Conservation (phyloP, 305 asterid species). For the Solanum hybrid region DNA sequence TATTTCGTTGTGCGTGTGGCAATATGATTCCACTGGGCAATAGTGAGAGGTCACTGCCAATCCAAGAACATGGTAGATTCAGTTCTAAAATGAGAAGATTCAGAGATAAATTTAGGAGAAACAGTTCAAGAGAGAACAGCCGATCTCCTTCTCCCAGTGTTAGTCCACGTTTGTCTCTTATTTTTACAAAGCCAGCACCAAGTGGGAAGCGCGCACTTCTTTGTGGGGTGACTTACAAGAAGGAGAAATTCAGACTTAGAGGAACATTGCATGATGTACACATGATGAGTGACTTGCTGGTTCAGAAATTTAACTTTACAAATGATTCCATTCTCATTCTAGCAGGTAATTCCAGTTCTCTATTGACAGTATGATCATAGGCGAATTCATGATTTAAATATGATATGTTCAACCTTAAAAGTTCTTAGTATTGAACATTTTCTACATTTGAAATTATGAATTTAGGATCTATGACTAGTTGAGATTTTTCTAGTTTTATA, state of each 20-base stretch:
- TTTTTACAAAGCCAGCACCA: constrained; percentile 7
- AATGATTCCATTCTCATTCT: constrained; percentile 38
- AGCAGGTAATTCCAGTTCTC: constrained; percentile 34
- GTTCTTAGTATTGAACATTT: background rate
- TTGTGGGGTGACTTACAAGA: constrained; percentile 60
- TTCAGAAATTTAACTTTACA: constrained; percentile 22
- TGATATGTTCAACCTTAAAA: background rate
- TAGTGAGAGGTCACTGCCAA: background rate
- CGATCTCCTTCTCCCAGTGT: background rate
- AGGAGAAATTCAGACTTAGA: constrained; percentile 38
- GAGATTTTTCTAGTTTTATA: background rate
- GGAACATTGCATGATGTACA: constrained; percentile 42
- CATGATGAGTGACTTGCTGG: constrained; percentile 31
- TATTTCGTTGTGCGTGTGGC: background rate
- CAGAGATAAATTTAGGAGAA: background rate
- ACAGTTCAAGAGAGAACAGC: background rate
- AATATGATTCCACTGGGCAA: background rate
- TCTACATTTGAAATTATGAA: background rate
- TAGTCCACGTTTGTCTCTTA: background rate
- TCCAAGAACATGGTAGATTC: constrained; percentile 3
- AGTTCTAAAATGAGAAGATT: background rate
- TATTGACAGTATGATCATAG: background rate
- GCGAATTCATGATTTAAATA: background rate
- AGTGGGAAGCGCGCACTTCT: constrained; percentile 47
- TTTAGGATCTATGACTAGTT: background rate